Conservation (phyloP, 176 grass and related monocot genomes). For the Raddia distichophylla region DNA sequence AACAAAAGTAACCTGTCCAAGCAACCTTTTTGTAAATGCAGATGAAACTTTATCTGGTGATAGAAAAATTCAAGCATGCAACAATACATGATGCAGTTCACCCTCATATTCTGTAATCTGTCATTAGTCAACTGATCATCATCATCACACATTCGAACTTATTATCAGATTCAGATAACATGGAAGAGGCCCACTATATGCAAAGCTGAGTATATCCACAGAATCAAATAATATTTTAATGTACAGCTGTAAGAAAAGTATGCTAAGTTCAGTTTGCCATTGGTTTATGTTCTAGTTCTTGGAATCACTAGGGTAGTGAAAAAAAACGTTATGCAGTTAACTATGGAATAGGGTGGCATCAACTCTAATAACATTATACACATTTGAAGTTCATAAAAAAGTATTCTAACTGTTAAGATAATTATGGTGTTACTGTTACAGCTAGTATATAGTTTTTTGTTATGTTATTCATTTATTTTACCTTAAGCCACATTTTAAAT, state of each 20-base stretch:
- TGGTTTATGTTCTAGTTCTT: not conserved
- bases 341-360: not conserved
- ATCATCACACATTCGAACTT: not conserved
- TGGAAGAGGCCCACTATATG: not conserved
- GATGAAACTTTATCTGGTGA: slow-evolving; percentile 19
- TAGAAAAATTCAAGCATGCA: slow-evolving; percentile 5
- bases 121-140: slow-evolving; percentile 7
- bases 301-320: not conserved
- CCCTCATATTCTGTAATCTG: slow-evolving; percentile 22
- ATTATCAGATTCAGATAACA: slow-evolving; percentile 23
- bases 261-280: not conserved
- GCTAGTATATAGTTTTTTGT: not conserved
- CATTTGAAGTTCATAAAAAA: not conserved
- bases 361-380: no score
- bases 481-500: not conserved
- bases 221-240: not conserved
- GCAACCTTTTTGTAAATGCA: not conserved
- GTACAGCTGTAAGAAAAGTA: slow-evolving; percentile 1
- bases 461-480: no score
- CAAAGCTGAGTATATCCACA: slow-evolving; percentile 9
- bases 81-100: slow-evolving; percentile 4
- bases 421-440: not conserved
- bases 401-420: slow-evolving; percentile 7
- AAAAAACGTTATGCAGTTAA: not conserved
- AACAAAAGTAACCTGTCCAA: slow-evolving; percentile 68